These are phyloP conservation scores for Botrytis aclada DNA, from an alignment of 2,329 filamentous ascomycete genomes.

Conservation along the genomic window DNA sequence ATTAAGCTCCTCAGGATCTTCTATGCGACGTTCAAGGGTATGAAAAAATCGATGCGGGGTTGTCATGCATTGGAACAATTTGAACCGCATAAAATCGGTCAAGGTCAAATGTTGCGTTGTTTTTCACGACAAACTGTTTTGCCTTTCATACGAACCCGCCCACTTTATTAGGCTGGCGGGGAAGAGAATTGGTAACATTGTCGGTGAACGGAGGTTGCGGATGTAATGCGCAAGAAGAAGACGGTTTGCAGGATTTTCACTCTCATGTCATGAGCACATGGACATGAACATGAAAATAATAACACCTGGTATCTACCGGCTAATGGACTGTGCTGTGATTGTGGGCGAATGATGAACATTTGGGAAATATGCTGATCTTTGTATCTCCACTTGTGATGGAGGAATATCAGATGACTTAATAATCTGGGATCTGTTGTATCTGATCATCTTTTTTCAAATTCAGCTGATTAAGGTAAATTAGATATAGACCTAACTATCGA, in stretches of 20 bases:
- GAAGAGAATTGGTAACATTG: background rate
- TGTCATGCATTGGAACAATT: constrained; percentile 5
- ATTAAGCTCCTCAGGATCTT: background rate
- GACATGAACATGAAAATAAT: background rate
- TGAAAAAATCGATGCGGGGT: constrained; percentile 12
- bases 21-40: constrained; percentile 8
- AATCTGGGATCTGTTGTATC: constrained; percentile 8
- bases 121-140: constrained; percentile 15
- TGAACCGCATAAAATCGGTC: constrained; percentile 18
- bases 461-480: background rate
- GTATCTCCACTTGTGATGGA: constrained; percentile 1
- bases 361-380: background rate
- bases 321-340: background rate
- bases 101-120: constrained; percentile 13
- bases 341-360: constrained; percentile 8
- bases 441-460: background rate
- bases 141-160: background rate
- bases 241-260: constrained; percentile 8
- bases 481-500: background rate
- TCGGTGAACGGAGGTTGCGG: constrained; percentile 16
- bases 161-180: constrained; percentile 18
- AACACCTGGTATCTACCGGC: background rate
- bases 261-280: constrained; percentile 13
- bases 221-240: background rate
- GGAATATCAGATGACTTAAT: constrained; percentile 14